phyloP scores from a whole-genome alignment of 495 filamentous ascomycete species.

The Talaromyces borbonicus region DNA sequence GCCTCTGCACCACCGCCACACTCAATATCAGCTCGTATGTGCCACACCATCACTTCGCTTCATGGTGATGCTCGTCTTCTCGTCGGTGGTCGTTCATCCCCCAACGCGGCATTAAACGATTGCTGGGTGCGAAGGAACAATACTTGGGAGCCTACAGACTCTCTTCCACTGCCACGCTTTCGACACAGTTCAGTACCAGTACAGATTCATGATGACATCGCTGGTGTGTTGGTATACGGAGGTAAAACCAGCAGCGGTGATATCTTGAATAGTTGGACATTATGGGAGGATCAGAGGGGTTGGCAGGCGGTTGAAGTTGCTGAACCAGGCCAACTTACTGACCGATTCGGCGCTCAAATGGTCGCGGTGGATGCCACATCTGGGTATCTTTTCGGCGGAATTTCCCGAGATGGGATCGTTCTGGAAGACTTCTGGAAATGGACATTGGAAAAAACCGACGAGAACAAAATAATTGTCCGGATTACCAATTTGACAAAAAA shows the following conservation, averaged over 20 bases:
- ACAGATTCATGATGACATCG: slow-evolving; percentile 28
- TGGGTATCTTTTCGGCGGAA: slow-evolving; percentile 61
- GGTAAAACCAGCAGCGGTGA: slow-evolving; percentile 51
- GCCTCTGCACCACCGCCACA: slow-evolving; percentile 22
- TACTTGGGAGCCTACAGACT: slow-evolving; percentile 51
- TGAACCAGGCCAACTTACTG: slow-evolving; percentile 20
- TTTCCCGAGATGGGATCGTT: slow-evolving; percentile 49
- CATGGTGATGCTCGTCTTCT: slow-evolving; percentile 45
- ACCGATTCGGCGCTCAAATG: slow-evolving; percentile 52
- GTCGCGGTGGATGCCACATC: slow-evolving; percentile 23
- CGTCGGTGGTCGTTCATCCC: slow-evolving; percentile 71
- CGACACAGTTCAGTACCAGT: slow-evolving; percentile 54
- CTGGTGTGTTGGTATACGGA: slow-evolving; percentile 53
- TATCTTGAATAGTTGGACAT: slow-evolving; percentile 49
- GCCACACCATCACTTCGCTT: slow-evolving; percentile 62
- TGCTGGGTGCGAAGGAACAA: slow-evolving; percentile 59
- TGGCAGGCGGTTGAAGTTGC: slow-evolving; percentile 40
- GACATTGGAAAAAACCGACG: slow-evolving; percentile 24
- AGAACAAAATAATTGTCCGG: slow-evolving; percentile 19
- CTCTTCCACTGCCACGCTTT: slow-evolving; percentile 56
- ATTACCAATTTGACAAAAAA: slow-evolving; percentile 16
- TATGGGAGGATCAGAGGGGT: slow-evolving; percentile 48
- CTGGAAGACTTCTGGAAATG: slow-evolving; percentile 49
- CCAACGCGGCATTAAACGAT: slow-evolving; percentile 52
- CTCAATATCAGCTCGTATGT: slow-evolving; percentile 50